Percentiles rank a stretch among this genome's conserved stretches.
These are phyloP conservation scores for Rutstroemia sp. DNA, from an alignment of 2,329 filamentous ascomycete genomes.

Conservation along the genomic window DNA sequence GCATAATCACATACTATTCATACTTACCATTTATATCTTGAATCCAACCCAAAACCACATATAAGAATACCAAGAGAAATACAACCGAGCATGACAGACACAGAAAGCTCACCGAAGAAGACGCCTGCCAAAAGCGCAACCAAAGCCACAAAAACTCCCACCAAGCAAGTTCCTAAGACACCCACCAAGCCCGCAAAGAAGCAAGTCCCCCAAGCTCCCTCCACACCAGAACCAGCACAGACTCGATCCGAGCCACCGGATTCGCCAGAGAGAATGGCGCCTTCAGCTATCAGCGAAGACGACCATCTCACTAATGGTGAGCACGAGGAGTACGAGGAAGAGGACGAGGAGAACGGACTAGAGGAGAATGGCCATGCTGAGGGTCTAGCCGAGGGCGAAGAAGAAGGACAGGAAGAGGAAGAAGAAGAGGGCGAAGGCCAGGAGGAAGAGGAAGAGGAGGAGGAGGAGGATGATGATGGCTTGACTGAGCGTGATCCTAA, in stretches of 20 bases:
- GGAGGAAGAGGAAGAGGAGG: conserved; percentile 32
- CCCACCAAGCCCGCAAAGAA: background rate
- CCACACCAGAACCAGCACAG: conserved; percentile 8
- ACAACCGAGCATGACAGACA: conserved; percentile 7
- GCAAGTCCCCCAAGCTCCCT: background rate
- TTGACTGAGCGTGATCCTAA: conserved; percentile 6
- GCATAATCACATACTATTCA: background rate
- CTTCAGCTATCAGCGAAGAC: conserved; percentile 4
- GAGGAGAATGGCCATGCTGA: conserved; percentile 2
- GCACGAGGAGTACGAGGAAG: conserved; percentile 7
- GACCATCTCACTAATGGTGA: conserved; percentile 8
- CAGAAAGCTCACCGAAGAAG: conserved; percentile 3
- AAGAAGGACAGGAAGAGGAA: conserved; percentile 7
- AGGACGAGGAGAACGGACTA: conserved; percentile 2
- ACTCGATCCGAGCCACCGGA: conserved; percentile 7
- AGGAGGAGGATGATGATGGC: conserved; percentile 18
- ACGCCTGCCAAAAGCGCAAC: background rate
- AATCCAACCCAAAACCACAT: no score
- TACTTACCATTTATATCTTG: no score
- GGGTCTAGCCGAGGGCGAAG: conserved; percentile 3
- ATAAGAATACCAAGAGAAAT: no score
- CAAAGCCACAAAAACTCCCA: background rate
- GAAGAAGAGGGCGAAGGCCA: background rate
- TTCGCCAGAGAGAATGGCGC: conserved; percentile 6
- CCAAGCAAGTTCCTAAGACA: background rate